Conservation (phyloP, 2,329 filamentous ascomycete genomes). For the Leptographium wingfieldii region DNA sequence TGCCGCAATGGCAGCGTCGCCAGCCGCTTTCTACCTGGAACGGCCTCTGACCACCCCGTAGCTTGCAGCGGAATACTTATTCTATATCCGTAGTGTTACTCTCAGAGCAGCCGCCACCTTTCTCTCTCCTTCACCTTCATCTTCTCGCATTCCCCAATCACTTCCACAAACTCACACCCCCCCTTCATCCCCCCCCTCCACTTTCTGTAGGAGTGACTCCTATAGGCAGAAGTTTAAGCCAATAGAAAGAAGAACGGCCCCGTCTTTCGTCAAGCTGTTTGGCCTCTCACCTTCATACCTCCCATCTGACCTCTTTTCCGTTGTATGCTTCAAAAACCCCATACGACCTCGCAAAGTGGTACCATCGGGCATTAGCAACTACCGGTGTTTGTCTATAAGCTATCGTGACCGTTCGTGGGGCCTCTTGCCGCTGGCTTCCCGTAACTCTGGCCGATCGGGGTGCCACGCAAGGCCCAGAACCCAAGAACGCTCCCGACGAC, state of each 20-base stretch:
- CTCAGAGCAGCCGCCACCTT: neutral
- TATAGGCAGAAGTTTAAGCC: neutral
- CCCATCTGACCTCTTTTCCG: neutral
- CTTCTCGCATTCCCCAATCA: neutral
- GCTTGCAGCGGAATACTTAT: neutral
- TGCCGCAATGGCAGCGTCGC: neutral
- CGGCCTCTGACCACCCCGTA: constrained; percentile 1
- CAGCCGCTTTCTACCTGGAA: neutral
- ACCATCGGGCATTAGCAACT: neutral
- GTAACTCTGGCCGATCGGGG: neutral
- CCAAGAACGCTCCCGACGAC: neutral
- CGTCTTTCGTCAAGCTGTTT: neutral
- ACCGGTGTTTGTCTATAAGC: neutral
- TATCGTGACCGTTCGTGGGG: neutral
- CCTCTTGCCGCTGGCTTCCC: neutral
- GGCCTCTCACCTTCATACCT: neutral
- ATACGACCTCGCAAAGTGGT: neutral
- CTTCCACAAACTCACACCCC: neutral
- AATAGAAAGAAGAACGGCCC: neutral
- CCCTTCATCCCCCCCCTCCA: neutral
- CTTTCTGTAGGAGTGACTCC: neutral
- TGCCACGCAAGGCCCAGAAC: neutral
- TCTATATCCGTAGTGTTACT: neutral
- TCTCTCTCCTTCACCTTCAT: neutral
- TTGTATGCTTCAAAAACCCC: neutral